Evolutionary conservation across 169 alveolate genomes (phyloP), one percentile per base, ranked within the genome.

Genomic region (Plasmodium adleri): DNA sequence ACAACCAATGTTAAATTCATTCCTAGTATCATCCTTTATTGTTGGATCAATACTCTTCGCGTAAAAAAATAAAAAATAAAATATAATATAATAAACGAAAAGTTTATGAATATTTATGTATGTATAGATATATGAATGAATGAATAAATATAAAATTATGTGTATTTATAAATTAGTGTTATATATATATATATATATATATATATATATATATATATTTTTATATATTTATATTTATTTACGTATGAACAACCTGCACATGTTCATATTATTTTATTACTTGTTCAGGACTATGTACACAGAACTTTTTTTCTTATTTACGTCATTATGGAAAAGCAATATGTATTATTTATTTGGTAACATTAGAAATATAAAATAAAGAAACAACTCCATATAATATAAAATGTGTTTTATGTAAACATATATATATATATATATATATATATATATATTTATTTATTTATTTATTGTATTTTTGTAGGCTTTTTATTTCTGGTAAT

Each of bases 21-120:
- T 95, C 50, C 60, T 72, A 56, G 63, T 93, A 70, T 85, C 94
- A 56, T 91, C 93, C 47, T 56, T 93, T 64, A 90, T 95, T 26
- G 97, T 95, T 15, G 97, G 97, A 28, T 90, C 94, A 43, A 90
- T 93, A 49, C 96, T 95, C 26, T 95, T 95, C 67, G 96, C 95
- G 95, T 92, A 71, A 71, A 13, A 22, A 62, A 60, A 60, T 1
- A 20, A 59, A 59, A 59, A 59, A 59, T 4, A 59, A 59, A 59
- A 15, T 15, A 20, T n/a, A 5, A 15, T n/a, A 59, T 15, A 59
- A 59, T 15, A 6, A 20, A n/a, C 22, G 5, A 62, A 24, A 15
- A 0, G 13, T 56, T 17, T 12, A 56, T 12, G 24, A 17, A 56
- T 56, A 56, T 62, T 20, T 17, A 62, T 62, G 54, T 17, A 52